A percentile compares a stretch with the other conserved stretches of the same genome.
phyloP scores from a whole-genome alignment of 83 land plant species.

The Diphasiastrum complanatum region DNA sequence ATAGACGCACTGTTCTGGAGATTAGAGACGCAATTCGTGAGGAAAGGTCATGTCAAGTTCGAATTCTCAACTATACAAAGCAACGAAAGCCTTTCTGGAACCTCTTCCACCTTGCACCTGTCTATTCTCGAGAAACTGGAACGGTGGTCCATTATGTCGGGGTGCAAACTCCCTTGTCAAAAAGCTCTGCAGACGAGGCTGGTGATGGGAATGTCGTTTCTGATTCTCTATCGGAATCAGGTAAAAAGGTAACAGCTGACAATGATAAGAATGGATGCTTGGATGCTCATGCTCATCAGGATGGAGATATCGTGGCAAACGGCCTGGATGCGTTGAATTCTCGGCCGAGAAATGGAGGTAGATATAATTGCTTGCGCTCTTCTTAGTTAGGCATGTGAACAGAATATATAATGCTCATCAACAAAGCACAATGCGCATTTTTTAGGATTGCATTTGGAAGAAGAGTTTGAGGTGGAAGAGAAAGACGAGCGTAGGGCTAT shows the following conservation, averaged over 20 bases:
- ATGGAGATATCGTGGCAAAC: no score
- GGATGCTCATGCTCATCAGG: no score
- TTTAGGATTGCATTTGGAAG: conserved; percentile 28
- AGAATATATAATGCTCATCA: no score
- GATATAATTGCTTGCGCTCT: no score
- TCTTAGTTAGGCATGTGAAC: no score
- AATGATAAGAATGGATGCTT: no score
- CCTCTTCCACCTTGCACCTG: conserved; percentile 70
- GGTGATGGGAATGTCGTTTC: not conserved
- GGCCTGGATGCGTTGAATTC: no score
- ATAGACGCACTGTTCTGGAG: conserved; percentile 56
- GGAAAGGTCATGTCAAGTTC: conserved; percentile 55
- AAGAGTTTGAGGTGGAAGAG: conserved; percentile 29
- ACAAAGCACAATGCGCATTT: not conserved
- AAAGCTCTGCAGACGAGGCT: conserved; percentile 8
- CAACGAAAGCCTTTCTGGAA: conserved; percentile 78
- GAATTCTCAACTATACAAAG: conserved; percentile 66
- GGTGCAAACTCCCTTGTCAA: conserved; percentile 68
- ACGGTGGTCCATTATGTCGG: conserved; percentile 68
- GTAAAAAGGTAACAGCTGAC: no score
- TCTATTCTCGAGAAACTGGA: conserved; percentile 59
- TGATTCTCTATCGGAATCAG: not conserved
- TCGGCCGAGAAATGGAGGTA: no score
- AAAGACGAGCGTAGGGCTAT: conserved; percentile 48
- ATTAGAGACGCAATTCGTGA: conserved; percentile 80